A percentile compares a stretch with the other conserved stretches of the same genome.
These are phyloP conservation scores for Neurospora sublineolata DNA, from an alignment of 495 filamentous ascomycete species.

Conservation along the genomic window DNA sequence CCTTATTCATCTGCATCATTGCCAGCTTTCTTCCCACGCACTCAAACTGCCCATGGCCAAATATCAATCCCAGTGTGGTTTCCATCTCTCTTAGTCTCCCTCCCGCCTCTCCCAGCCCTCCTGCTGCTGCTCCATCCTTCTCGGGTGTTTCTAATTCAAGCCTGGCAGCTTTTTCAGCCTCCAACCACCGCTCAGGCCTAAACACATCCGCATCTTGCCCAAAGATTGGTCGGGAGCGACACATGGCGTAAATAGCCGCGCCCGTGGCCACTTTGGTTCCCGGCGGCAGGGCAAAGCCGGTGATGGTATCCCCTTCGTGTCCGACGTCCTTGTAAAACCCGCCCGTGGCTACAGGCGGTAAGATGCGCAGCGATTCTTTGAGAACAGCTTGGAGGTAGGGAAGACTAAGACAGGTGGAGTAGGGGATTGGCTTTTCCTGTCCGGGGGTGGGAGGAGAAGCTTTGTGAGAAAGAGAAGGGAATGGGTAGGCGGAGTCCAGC, in stretches of 20 bases:
- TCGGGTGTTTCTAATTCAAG: not conserved
- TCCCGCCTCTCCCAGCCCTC: not conserved
- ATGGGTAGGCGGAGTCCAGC: constrained; percentile 31
- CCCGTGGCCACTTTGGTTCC: constrained; percentile 20
- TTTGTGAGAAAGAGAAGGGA: not conserved
- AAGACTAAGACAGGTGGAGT: constrained; percentile 23
- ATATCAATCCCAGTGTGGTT: constrained; percentile 20
- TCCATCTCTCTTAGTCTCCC: constrained; percentile 26
- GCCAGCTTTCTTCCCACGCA: constrained; percentile 31
- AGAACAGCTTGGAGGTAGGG: constrained; percentile 37
- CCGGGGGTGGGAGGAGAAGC: constrained; percentile 21
- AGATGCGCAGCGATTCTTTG: constrained; percentile 35
- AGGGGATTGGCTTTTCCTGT: constrained; percentile 27
- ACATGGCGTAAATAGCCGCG: constrained; percentile 4
- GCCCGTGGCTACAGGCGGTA: constrained; percentile 27
- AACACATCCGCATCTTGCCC: constrained; percentile 23
- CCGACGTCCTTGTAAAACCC: constrained; percentile 33
- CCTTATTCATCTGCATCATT: constrained; percentile 39
- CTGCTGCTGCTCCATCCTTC: not conserved
- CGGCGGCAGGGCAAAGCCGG: constrained; percentile 15
- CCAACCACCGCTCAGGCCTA: constrained; percentile 32
- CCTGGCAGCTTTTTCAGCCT: constrained; percentile 14
- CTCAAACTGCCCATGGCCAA: constrained; percentile 26
- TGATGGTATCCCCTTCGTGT: constrained; percentile 14
- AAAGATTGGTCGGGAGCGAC: constrained; percentile 2